Percentiles rank a stretch among this genome's conserved stretches.
phyloP scores from a whole-genome alignment of 805 yeast genomes.

The Yarrowia alimentaria region DNA sequence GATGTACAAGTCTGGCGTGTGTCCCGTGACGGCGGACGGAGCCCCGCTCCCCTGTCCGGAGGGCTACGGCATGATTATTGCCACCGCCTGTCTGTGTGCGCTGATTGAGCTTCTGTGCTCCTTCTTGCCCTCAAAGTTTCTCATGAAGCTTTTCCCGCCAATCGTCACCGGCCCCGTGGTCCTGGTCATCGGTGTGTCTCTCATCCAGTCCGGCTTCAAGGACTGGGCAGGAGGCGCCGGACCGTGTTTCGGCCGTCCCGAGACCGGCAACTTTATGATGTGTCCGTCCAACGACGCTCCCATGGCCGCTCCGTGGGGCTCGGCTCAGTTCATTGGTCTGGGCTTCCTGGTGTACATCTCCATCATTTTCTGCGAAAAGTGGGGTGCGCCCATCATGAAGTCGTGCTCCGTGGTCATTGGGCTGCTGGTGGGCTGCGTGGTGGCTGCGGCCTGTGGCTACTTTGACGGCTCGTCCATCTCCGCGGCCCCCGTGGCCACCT shows the following conservation, averaged over 20 bases:
- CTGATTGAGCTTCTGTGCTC: slow-evolving; percentile 69
- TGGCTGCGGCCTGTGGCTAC: slow-evolving; percentile 88
- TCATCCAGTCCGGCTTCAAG: slow-evolving; percentile 69
- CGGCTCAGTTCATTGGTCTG: slow-evolving; percentile 81
- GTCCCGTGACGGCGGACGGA: slow-evolving; percentile 60
- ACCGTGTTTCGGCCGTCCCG: slow-evolving; percentile 37
- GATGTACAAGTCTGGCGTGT: slow-evolving; percentile 71
- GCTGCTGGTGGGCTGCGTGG: slow-evolving; percentile 81
- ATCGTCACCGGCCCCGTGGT: slow-evolving; percentile 94
- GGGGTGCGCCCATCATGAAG: slow-evolving; percentile 93
- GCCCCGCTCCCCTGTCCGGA: slow-evolving; percentile 74
- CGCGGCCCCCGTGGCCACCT: slow-evolving; percentile 76
- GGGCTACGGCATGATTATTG: slow-evolving; percentile 83
- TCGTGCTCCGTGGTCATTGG: slow-evolving; percentile 91
- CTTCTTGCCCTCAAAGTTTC: slow-evolving; percentile 68
- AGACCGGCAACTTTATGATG: slow-evolving; percentile 46
- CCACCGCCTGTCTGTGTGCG: slow-evolving; percentile 73
- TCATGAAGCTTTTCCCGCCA: slow-evolving; percentile 81
- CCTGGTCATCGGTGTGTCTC: slow-evolving; percentile 69
- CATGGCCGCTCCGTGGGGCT: slow-evolving; percentile 69
- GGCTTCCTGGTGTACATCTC: slow-evolving; percentile 79
- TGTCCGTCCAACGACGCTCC: slow-evolving; percentile 55
- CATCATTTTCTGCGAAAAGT: slow-evolving; percentile 73
- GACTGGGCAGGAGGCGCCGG: slow-evolving; percentile 89
- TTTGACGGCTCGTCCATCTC: slow-evolving; percentile 58